Percentiles rank a stretch among this genome's conserved stretches.
phyloP scores from a whole-genome alignment of 2,329 filamentous ascomycete genomes.

The Aspergillus persii region DNA sequence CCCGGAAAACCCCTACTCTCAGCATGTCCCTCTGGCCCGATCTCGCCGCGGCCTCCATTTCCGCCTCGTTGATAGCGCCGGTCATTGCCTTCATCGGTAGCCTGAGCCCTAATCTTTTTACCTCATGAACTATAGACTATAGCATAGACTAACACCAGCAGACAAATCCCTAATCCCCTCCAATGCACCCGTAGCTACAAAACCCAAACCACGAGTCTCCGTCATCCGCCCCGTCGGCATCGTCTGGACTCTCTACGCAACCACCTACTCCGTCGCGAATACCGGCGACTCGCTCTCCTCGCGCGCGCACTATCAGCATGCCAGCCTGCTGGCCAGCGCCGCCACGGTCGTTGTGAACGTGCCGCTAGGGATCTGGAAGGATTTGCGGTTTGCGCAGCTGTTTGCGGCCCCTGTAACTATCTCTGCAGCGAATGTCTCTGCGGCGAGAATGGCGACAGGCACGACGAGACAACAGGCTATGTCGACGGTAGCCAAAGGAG shows the following conservation, averaged over 20 bases:
- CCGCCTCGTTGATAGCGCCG: neutral
- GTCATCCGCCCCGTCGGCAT: conserved; percentile 38
- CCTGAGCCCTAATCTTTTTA: neutral
- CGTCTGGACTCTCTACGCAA: conserved; percentile 64
- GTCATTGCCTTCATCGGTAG: neutral
- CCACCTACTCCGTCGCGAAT: conserved; percentile 84
- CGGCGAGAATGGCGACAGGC: too few relatives aligned
- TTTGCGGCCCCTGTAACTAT: conserved; percentile 36
- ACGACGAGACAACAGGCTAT: neutral
- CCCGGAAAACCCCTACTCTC: too few relatives aligned
- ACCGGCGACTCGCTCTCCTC: conserved; percentile 53
- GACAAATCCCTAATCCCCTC: neutral
- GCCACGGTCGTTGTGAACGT: conserved; percentile 56
- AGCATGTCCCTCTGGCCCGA: neutral
- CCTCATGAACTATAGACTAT: neutral
- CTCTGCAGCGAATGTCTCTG: too few relatives aligned
- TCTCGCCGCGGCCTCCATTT: neutral
- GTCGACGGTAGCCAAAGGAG: neutral
- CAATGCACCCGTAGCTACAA: conserved; percentile 12
- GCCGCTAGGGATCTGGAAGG: conserved; percentile 30
- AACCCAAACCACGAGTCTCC: conserved; percentile 28
- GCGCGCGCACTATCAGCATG: neutral
- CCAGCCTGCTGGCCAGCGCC: conserved; percentile 39
- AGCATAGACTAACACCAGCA: neutral
- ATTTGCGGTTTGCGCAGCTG: conserved; percentile 61